Base-by-base conservation (phyloP, 2,329 filamentous ascomycete genomes). In the Fusarium dlaminii region DNA sequence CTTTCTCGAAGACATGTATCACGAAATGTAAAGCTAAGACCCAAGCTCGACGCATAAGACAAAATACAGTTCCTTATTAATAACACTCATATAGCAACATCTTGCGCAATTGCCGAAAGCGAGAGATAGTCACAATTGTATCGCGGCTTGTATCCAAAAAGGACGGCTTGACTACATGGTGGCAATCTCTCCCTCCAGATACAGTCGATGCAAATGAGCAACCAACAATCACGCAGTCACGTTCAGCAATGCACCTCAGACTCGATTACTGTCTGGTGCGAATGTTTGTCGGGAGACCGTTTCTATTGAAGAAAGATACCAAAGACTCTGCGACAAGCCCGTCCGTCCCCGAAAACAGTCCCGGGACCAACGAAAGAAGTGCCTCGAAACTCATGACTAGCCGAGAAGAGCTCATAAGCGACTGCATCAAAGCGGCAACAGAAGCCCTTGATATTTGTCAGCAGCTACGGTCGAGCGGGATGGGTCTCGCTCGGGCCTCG, bases 401-500 rank as follows among this genome's bases (percentile, higher is more conserved):
- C 8, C 59, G 59, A 30, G 49, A 62, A 45, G 59, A 62, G 20
- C 30, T 62, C 24, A 62, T 62, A 62, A 37, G 24, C 39, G 59
- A 62, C 24, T 62, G 59, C 22, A 62, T 62, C 4, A 56, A 43
- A 37, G 59, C 59, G 15, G 59, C 59, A 37, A 62, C 59, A 17
- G 59, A 62, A 62, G 59, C 59, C 29, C 59, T 62, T 6, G 49
- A 62, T 30, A 57, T 62, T 18, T 62, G 59, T 18, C 59, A 57
- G 49, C 59, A 57, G 30, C 30, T 62, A 18, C 49, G 49, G 8
- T 62, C 59, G 24, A 62, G 30, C 20, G 59, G 49, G 20, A 57
- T 62, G 37, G 59, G 59, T 1, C 59, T 62, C 13, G 59, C 59
- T 11, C 37, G 59, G 22, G 59, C 59, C 39, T 62, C 59, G 39